Evolutionary conservation across 2,329 filamentous ascomycete genomes (phyloP).

Genomic region (Cladosporium sp.): DNA sequence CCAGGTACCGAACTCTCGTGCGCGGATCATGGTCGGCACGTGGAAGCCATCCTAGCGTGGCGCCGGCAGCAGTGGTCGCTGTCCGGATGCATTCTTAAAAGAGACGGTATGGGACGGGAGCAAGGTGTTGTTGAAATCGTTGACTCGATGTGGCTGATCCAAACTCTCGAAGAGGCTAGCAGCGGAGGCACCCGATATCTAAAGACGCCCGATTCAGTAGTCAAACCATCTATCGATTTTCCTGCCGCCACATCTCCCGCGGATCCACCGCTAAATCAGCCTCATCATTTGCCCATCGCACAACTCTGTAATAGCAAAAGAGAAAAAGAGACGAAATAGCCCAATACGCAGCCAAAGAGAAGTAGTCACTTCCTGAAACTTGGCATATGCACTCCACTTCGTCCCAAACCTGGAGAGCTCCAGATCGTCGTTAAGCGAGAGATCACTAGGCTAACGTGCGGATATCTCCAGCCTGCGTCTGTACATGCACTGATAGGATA

Average conservation of each 20-base stretch:
- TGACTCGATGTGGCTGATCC: slow-evolving; percentile 8
- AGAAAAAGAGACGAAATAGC: neutral
- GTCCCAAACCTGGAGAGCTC: slow-evolving; percentile 1
- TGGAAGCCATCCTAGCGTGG: neutral
- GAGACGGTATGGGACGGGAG: neutral
- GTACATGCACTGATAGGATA: neutral
- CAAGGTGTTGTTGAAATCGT: neutral
- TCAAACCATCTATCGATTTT: neutral
- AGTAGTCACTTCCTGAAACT: neutral
- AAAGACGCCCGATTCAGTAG: slow-evolving; percentile 1
- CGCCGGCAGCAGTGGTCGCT: neutral
- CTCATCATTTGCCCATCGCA: neutral
- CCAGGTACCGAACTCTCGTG: neutral
- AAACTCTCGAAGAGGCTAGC: neutral
- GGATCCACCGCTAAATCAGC: slow-evolving; percentile 2
- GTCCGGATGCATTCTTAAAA: neutral
- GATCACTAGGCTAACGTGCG: neutral
- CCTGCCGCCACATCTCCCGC: neutral
- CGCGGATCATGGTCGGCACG: slow-evolving; percentile 4
- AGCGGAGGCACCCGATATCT: neutral
- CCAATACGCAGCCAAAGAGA: neutral
- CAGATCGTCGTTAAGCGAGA: neutral
- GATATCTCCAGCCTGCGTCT: neutral
- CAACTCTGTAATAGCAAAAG: neutral
- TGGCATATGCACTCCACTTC: neutral